Base-by-base conservation (phyloP, 306 rosid genomes). In the Prunus salicina region DNA sequence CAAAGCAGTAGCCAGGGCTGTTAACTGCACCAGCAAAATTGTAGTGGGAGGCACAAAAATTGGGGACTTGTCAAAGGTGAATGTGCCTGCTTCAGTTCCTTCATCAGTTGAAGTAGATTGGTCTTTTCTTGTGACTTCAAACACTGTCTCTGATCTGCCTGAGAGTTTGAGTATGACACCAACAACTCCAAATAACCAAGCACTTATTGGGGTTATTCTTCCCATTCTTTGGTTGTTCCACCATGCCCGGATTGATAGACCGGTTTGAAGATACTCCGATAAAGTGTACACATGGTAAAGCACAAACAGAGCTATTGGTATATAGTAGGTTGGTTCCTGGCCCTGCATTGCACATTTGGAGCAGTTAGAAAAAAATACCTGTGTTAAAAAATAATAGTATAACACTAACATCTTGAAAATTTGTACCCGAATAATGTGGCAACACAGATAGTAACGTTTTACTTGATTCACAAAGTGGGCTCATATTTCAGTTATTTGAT, bases 221-320 rank as follows among this genome's bases (percentile, higher is more conserved):
- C 79, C 73, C 96, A 87, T 91, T 60, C 84, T 81, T 52, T 81
- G 81, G 75, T 89, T 90, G 66, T 91, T 93, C 98, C 98, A 90
- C 93, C 98, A 93, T 14, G 82, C 80, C 74, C 79, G 76, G 20
- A 85, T 41, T 56, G 97, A 87, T 6, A 80, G 72, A 22, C 84
- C 82, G 2, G 84, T 27, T 53, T 24, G 61, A 9, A 88, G 10
- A 79, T 72, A 85, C 60, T 87, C 90, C 1, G 51, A 74, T 24
- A 86, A 4, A 18, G 77, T 78, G 49, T 80, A 72, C 2, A 80
- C 2, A 47, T n/a, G 72, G 80, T 68, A 67, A 13, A 75, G 3
- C 70, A 68, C 50, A 13, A 86, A 75, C 47, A 88, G 27, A 11
- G 84, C 43, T 13, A 78, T 12, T 8, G 66, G 71, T 58, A 91